phyloP scores from a whole-genome alignment of 2,329 filamentous ascomycete species.

The Neoascochyta sp. region DNA sequence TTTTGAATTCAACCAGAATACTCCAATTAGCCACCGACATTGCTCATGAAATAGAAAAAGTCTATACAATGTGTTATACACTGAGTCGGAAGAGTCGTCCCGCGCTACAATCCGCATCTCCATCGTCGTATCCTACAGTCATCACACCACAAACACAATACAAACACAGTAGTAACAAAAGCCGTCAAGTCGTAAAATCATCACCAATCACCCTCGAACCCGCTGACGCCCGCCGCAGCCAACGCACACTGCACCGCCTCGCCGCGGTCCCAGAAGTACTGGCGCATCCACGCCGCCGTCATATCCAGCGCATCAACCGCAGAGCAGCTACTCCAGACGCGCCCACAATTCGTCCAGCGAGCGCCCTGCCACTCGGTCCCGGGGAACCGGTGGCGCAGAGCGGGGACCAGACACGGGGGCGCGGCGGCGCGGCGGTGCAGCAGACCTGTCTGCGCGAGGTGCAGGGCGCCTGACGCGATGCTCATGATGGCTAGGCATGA shows the following conservation, averaged over 20 bases:
- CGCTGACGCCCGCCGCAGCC: conserved; percentile 25
- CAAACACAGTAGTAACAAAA: neutral
- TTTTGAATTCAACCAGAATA: no score
- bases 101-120: no score
- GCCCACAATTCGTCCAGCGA: conserved; percentile 29
- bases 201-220: conserved; percentile 25
- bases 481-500: conserved; percentile 28
- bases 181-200: neutral
- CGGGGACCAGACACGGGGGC: conserved; percentile 21
- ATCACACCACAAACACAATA: neutral
- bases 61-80: no score
- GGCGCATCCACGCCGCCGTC: conserved; percentile 32
- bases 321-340: conserved; percentile 34
- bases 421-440: conserved; percentile 27
- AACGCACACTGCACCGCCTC: conserved; percentile 31
- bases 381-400: conserved; percentile 26
- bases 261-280: conserved; percentile 38
- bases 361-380: conserved; percentile 28
- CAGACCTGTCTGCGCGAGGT: conserved; percentile 27
- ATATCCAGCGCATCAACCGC: conserved; percentile 32
- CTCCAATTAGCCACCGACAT: no score
- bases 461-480: conserved; percentile 30
- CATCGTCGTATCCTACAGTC: no score
- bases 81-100: no score
- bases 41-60: no score